Conservation (phyloP, 2,329 filamentous ascomycete species). For the Stachybotrys echinatus region DNA sequence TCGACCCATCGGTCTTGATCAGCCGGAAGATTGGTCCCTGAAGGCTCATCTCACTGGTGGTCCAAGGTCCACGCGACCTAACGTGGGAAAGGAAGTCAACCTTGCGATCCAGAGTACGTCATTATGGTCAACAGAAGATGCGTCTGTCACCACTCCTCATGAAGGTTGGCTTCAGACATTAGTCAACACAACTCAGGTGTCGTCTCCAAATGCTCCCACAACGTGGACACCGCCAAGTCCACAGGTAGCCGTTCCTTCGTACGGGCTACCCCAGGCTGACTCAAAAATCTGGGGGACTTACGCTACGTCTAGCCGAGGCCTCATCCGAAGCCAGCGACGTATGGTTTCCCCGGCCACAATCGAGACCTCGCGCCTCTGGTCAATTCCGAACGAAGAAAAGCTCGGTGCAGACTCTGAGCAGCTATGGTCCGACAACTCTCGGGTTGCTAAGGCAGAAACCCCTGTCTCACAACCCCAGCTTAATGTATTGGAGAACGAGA, state of each 20-base stretch:
- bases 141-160: neutral
- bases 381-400: neutral
- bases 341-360: constrained; percentile 12
- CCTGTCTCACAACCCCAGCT: constrained; percentile 14
- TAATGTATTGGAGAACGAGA: neutral
- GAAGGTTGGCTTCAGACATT: neutral
- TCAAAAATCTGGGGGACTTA: constrained; percentile 16
- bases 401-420: neutral
- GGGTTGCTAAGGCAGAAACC: constrained; percentile 17
- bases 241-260: neutral
- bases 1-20: too few relatives aligned
- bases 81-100: neutral
- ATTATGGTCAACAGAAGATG: neutral
- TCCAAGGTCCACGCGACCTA: neutral
- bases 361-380: constrained; percentile 16
- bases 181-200: neutral
- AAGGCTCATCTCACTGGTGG: neutral
- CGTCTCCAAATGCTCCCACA: neutral
- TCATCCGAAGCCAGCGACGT: constrained; percentile 16
- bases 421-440: constrained; percentile 18
- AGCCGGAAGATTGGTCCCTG: neutral
- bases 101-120: neutral
- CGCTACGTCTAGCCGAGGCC: constrained; percentile 13
- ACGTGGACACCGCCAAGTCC: neutral
- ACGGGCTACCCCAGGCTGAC: neutral